Evolutionary conservation across 169 alveolate genomes (phyloP).

Genomic region (Plasmodium gonderi): DNA sequence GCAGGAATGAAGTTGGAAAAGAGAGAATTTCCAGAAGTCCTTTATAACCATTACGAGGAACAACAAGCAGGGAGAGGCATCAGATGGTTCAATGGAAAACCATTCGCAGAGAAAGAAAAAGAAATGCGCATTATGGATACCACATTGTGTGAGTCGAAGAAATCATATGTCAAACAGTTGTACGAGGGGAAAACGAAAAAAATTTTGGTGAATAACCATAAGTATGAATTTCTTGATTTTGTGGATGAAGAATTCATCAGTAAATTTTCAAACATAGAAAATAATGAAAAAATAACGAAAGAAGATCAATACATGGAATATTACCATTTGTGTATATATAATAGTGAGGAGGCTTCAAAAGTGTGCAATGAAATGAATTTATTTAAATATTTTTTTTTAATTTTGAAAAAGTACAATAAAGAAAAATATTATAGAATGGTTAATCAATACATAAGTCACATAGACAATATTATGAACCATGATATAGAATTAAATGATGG

Average conservation of each 20-base stretch:
- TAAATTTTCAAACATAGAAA: neutral
- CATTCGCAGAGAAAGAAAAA: too few relatives aligned
- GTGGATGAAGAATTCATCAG: slow-evolving; percentile 26
- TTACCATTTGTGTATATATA: slow-evolving; percentile 41
- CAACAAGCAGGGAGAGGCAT: neutral
- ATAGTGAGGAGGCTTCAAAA: slow-evolving; percentile 50
- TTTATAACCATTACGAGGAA: too few relatives aligned
- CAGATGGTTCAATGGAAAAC: neutral
- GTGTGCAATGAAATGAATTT: slow-evolving; percentile 32
- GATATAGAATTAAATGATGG: slow-evolving; percentile 32
- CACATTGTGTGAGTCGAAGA: neutral
- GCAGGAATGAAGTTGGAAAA: too few relatives aligned
- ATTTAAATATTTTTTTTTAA: slow-evolving; percentile 50
- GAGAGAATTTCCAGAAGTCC: too few relatives aligned
- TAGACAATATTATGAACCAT: neutral
- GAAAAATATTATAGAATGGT: slow-evolving; percentile 53
- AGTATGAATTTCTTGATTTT: slow-evolving; percentile 27
- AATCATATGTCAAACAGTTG: neutral
- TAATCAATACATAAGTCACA: slow-evolving; percentile 31
- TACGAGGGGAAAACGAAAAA: neutral
- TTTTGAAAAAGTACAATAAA: slow-evolving; percentile 50
- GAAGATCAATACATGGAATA: slow-evolving; percentile 61
- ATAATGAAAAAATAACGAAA: slow-evolving; percentile 32
- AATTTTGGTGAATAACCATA: slow-evolving; percentile 7
- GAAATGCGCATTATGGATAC: too few relatives aligned